Conservation (phyloP, 805 yeast species). For the Candida ovalis region DNA sequence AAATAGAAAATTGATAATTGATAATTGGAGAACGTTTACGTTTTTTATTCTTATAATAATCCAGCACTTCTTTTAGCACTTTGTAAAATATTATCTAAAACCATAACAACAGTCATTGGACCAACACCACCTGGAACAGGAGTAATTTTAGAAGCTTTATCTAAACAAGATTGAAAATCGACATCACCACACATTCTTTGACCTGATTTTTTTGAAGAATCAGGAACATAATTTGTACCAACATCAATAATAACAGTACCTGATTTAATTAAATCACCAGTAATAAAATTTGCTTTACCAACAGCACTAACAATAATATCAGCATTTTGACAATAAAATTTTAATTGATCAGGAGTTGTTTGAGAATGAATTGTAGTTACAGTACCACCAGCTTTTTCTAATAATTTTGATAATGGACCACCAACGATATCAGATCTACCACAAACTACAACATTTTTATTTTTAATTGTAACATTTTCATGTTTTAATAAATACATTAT, state of each 20-base stretch:
- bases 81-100: constrained; percentile 73
- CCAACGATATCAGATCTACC: constrained; percentile 98
- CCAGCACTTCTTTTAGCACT: constrained; percentile 51
- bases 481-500: constrained; percentile 74
- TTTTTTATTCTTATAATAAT: constrained; percentile 1
- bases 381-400: constrained; percentile 77
- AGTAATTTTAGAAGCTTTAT: constrained; percentile 68
- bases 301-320: constrained; percentile 92
- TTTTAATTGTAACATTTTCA: constrained; percentile 63
- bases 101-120: constrained; percentile 98
- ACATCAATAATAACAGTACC: constrained; percentile 90
- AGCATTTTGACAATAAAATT: constrained; percentile 53
- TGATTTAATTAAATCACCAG: constrained; percentile 83
- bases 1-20: background rate
- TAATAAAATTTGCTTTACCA: constrained; percentile 79
- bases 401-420: constrained; percentile 81
- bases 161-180: constrained; percentile 65
- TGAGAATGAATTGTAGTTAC: constrained; percentile 84
- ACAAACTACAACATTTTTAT: constrained; percentile 83
- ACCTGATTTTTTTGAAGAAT: constrained; percentile 71
- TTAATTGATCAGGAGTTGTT: constrained; percentile 55
- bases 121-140: constrained; percentile 99
- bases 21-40: background rate
- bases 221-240: constrained; percentile 88
- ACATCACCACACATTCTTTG: constrained; percentile 92